Evolutionary conservation across 2,329 filamentous ascomycete species (phyloP).

Genomic region (Parastagonospora nodorum): DNA sequence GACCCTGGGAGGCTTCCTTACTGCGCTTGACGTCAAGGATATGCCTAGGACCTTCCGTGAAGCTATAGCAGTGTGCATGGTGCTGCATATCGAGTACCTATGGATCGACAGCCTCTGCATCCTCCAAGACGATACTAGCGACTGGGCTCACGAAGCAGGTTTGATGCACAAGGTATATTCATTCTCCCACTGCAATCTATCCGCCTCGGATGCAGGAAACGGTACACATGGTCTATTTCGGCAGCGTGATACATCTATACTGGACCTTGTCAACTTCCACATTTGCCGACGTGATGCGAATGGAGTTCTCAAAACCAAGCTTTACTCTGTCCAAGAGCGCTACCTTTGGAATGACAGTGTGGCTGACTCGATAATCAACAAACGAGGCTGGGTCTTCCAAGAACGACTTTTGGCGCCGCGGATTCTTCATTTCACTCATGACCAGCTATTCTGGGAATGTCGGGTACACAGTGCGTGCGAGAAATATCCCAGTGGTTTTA

Average conservation of each 20-base stretch:
- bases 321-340: too few relatives aligned
- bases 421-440: slow-evolving; percentile 15
- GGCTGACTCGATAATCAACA: not conserved
- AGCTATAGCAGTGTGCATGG: slow-evolving; percentile 13
- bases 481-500: slow-evolving; percentile 2
- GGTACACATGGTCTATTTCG: slow-evolving; percentile 10
- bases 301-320: too few relatives aligned
- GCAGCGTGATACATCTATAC: not conserved
- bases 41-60: slow-evolving; percentile 24
- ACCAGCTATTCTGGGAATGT: slow-evolving; percentile 28
- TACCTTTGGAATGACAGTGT: not conserved
- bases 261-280: not conserved
- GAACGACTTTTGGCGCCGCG: slow-evolving; percentile 22
- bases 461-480: slow-evolving; percentile 6
- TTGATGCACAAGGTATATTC: slow-evolving; percentile 12
- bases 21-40: too few relatives aligned
- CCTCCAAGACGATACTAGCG: slow-evolving; percentile 5
- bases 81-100: slow-evolving; percentile 17
- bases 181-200: slow-evolving; percentile 11
- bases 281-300: not conserved
- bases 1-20: too few relatives aligned
- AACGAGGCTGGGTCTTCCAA: slow-evolving; percentile 14
- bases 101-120: slow-evolving; percentile 12
- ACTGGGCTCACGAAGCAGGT: slow-evolving; percentile 6
- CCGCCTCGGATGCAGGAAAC: slow-evolving; percentile 5